Percentiles rank a stretch among this genome's conserved stretches.
These are phyloP conservation scores for Elasticomyces elasticus DNA, from an alignment of 495 filamentous ascomycete species.

Conservation along the genomic window DNA sequence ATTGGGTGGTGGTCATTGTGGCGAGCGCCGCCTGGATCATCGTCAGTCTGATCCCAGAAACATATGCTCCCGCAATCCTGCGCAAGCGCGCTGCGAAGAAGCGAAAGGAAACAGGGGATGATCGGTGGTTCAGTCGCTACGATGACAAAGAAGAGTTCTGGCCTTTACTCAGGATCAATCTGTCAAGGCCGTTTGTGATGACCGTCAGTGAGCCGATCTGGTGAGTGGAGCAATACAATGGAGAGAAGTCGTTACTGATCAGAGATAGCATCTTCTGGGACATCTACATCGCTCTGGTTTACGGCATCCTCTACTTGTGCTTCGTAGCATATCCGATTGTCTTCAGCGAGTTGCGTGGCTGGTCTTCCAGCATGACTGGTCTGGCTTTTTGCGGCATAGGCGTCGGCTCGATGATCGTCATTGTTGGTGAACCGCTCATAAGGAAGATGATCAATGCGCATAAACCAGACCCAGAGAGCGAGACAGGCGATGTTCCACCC, in stretches of 20 bases:
- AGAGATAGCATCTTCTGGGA: conserved; percentile 69
- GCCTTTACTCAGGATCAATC: conserved; percentile 55
- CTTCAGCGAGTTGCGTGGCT: conserved; percentile 60
- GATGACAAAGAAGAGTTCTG: conserved; percentile 50
- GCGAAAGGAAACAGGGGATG: conserved; percentile 66
- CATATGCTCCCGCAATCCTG: conserved; percentile 67
- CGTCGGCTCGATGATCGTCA: conserved; percentile 58
- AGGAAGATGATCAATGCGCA: conserved; percentile 64
- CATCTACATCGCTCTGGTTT: conserved; percentile 54
- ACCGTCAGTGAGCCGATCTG: conserved; percentile 71
- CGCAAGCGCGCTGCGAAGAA: conserved; percentile 54
- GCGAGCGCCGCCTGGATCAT: conserved; percentile 45
- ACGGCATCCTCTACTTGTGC: conserved; percentile 68
- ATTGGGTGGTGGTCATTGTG: conserved; percentile 70
- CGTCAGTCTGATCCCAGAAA: conserved; percentile 55
- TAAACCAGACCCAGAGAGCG: conserved; percentile 46
- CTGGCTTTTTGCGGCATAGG: conserved; percentile 76
- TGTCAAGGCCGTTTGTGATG: conserved; percentile 69
- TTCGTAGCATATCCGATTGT: conserved; percentile 81
- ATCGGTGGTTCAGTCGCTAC: conserved; percentile 67
- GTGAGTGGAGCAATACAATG: conserved; percentile 36
- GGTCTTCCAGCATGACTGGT: conserved; percentile 62
- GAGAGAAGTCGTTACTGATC: neutral
- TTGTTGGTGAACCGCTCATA: conserved; percentile 58
- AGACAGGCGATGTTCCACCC: conserved; percentile 55